Percentiles rank a stretch among this genome's conserved stretches.
These are phyloP conservation scores for Helianthus annuus DNA, from an alignment of 129 eudicot species.

Conservation along the genomic window HanXRQr2.0-SUNRISE NC_035439.2:139345757-139346256, in stretches of 20 bases:
- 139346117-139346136: constrained; percentile 23
- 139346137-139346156: constrained; percentile 56
- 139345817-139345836: constrained; percentile 59
- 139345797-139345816: constrained; percentile 62
- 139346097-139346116: constrained; percentile 18
- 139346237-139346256: not conserved
- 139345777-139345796: constrained; percentile 59
- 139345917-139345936: constrained; percentile 61
- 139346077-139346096: not conserved
- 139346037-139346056: not conserved
- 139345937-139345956: constrained; percentile 10
- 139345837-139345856: constrained; percentile 48
- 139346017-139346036: not conserved
- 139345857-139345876: constrained; percentile 38
- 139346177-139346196: constrained; percentile 26
- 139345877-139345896: constrained; percentile 54
- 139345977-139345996: not conserved
- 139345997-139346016: not conserved
- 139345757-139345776: constrained; percentile 28
- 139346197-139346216: constrained; percentile 43
- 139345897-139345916: constrained; percentile 96
- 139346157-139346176: constrained; percentile 48
- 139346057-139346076: not conserved
- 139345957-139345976: constrained; percentile 14
- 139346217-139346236: not conserved